phyloP scores from a whole-genome alignment of 257 asterid species.

The Eustoma russellianum region DNA sequence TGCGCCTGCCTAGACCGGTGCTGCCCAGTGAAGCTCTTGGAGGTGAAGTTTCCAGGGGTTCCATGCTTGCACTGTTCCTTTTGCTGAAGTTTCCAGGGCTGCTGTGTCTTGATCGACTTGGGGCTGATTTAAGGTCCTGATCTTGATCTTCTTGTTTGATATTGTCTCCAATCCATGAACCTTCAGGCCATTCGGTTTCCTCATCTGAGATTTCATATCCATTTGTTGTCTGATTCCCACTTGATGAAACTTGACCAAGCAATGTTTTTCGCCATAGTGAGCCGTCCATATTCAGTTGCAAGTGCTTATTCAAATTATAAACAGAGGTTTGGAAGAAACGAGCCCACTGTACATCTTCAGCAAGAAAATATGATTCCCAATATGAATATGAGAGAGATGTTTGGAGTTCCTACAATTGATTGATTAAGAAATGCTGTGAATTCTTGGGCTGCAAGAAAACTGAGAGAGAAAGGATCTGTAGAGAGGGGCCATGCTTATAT shows the following conservation, averaged over 20 bases:
- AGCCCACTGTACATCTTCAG: too few species aligned
- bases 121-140: not conserved
- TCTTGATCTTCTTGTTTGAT: conserved; percentile 3
- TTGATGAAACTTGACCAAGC: conserved; percentile 17
- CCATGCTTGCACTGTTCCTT: not conserved
- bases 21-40: conserved; percentile 9
- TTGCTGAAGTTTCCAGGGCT: conserved; percentile 3
- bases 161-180: conserved; percentile 23
- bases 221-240: conserved; percentile 24
- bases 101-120: conserved; percentile 13
- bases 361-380: too few species aligned
- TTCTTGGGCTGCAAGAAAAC: too few species aligned
- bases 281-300: conserved; percentile 16
- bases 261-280: conserved; percentile 2
- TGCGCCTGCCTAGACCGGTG: conserved; percentile 24
- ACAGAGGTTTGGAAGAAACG: too few species aligned
- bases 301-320: too few species aligned
- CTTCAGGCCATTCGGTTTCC: conserved; percentile 43
- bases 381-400: too few species aligned
- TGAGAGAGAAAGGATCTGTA: too few species aligned
- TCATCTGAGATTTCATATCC: conserved; percentile 73
- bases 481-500: too few species aligned
- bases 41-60: conserved; percentile 2
- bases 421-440: too few species aligned
- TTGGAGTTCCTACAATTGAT: too few species aligned